Base-by-base conservation (phyloP, 495 filamentous ascomycete genomes). In the Xylaria venustula region DNA sequence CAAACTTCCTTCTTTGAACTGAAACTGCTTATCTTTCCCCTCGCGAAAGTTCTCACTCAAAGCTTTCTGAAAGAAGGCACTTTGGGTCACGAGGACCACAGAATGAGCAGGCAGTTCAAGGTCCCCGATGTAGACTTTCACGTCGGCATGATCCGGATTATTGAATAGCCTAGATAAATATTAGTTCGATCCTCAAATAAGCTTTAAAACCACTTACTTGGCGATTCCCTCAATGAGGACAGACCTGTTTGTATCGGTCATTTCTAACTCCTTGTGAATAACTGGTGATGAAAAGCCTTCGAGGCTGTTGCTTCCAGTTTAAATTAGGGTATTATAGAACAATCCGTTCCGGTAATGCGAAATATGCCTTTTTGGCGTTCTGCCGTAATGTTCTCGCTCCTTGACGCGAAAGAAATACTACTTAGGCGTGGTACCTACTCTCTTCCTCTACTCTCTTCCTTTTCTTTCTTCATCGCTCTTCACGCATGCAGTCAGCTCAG, bases 1-100 rank as follows among this genome's bases (percentile, higher is more conserved):
- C 19, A 41, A 12, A 20, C 58, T 61, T 15, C 26, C 49, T 7
- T 61, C 49, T 32, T 54, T 45, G 14, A 36, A 61, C n/a, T 45
- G 40, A 15, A 61, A 61, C 23, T 53, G 30, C 37, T 61, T 61
- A 8, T 11, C 1, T 20, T 41, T 37, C 9, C 41, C 59, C 30
- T 61, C 41, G 7, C 15, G 23, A 40, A 55, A 54, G 3, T 19
- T 37, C 6, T 26, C 25, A 14, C 7, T 36, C 22, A 61, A 37
- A 17, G 41, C 49, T 49, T 25, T 55, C 28, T 54, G 30, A 25
- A 61, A 61, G 11, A 40, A 61, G 7, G 12, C 7, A 15, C 59
- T 61, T 41, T 49, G 42, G 3, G n/a, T 48, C 7, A 25, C 17
- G 30, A 54, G 50, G 23, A 61, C 41, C 17, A 61, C 36, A 19